Base-by-base conservation (phyloP, 345 rosid genomes). In the Brassica rapa region DNA sequence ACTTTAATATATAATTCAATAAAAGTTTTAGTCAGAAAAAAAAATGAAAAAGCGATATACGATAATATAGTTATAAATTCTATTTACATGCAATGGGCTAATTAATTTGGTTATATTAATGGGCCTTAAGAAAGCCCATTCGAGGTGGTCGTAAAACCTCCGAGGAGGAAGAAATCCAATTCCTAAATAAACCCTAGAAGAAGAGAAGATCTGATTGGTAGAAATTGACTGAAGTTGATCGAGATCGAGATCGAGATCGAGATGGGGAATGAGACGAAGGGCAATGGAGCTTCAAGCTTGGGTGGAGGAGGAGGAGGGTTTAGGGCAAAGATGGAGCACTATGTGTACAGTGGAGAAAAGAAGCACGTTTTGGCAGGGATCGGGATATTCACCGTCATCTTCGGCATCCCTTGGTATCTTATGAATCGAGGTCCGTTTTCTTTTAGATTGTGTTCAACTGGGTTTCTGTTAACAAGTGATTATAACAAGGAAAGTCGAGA, bases 371-470 rank as follows among this genome's bases (percentile, higher is more conserved):
- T 84, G 21, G 89, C 82, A 61, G 85, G 87, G 60, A 81, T 86
- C 14, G 87, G 75, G 39, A 70, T 84, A 1, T 77, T 84, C 75
- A 66, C 76, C 46, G 37, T 83, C 37, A 66, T 77, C 79, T 86
- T 86, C 69, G 86, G 85, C 5, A 85, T 86, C 51, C 99, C 99
- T 37, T 95, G 97, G 98, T 88, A 66, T 76, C 81, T 91, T 62
- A 93, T 91, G 94, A 93, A 46, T 84, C 85, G 87, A 88, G 99
- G 98, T 91, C 51, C 23, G 81, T 59, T 78, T 74, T 23, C 30
- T 32, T 74, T 5, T 1, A 27, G 25, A 0, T 16, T 4, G 11
- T 10, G 46, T 68, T 35, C 4, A 6, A 19, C 5, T 12, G 53
- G 15, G 16, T 46, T 60, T 60, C 14, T 62, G 27, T 46, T 43